Base-by-base conservation (phyloP, 1,284 basidiomycete genomes). In the Puccinia horiana region DNA sequence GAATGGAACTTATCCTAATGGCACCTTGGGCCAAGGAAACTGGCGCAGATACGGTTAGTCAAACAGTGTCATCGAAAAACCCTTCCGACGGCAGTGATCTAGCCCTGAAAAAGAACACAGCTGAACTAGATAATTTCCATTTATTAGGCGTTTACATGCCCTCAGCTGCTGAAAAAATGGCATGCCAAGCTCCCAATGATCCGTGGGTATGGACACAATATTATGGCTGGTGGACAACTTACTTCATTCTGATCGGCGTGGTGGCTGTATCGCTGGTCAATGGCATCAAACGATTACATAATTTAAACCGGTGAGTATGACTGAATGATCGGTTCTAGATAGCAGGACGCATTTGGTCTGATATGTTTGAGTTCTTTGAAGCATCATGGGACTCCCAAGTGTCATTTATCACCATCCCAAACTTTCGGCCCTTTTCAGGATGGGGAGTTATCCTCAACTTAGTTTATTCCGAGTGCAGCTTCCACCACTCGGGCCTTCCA, bases 1-100 rank as follows among this genome's bases (percentile, higher is more conserved):
- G 8, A 82, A 82, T 40, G 80, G 80, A 0, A 75, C 72, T 40
- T 82, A 82, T 54, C 80, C 80, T 32, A 82, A 82, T 69, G 80
- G 80, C 2, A 82, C 80, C 1, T 44, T 75, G 54, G 80, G 80
- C 18, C 29, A 58, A 49, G 80, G 80, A 1, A 76, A 54, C 23
- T 82, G 72, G 72, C 56, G 52, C n/a, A 54, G 56, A 58, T 82
- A 75, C 54, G 72, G 80, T 82, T 23, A 54, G 80, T 67, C 3
- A 40, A 37, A 74, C 35, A 56, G 8, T 32, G 18, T 42, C 11
- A 2, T n/a, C 42, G 32, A 16, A n/a, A 29, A 54, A 20, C 20
- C 40, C 32, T 49, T 26, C 16, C 20, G 9, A 23, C 26, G 11
- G 69, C 44, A 26, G 18, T n/a, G 18, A 49, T 44, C 11, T 49